Conservation (phyloP, 148 eudicot species). For the Vaccinium darrowii region DNA sequence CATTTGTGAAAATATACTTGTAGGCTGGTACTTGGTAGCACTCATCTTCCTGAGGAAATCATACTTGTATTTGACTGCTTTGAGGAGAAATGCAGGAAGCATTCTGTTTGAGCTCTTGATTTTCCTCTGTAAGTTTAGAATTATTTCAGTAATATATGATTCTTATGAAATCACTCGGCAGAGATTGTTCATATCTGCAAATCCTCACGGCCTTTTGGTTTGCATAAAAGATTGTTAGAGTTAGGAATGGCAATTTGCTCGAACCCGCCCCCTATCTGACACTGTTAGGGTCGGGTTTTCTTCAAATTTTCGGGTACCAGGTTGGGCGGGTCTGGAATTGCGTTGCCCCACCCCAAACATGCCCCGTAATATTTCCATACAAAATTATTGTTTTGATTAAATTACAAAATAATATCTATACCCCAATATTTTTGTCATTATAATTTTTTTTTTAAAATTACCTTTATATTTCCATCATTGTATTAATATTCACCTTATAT, state of each 20-base stretch:
- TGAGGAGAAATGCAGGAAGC: constrained; percentile 2
- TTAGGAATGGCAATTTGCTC: not conserved
- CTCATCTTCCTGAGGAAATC: not conserved
- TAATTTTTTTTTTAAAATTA: too few species aligned
- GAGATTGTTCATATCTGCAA: not conserved
- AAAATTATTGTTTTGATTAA: too few species aligned
- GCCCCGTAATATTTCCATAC: too few species aligned
- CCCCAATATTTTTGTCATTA: too few species aligned
- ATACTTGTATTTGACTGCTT: constrained; percentile 2
- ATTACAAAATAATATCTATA: too few species aligned
- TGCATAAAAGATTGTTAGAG: not conserved
- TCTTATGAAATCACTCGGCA: not conserved
- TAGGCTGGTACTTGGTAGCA: not conserved
- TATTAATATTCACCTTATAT: too few species aligned
- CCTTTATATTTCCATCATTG: too few species aligned
- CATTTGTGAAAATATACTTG: not conserved
- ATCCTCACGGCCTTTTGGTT: not conserved
- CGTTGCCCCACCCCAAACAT: too few species aligned
- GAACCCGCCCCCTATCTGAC: too few species aligned
- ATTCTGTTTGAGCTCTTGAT: not conserved
- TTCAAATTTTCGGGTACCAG: too few species aligned
- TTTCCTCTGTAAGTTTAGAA: not conserved
- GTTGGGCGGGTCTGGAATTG: too few species aligned
- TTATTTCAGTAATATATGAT: not conserved
- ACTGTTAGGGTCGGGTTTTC: too few species aligned